Evolutionary conservation across 2,329 filamentous ascomycete genomes (phyloP), one percentile per base, ranked within the genome.

Genomic region (Sphaerulina populicola): DNA sequence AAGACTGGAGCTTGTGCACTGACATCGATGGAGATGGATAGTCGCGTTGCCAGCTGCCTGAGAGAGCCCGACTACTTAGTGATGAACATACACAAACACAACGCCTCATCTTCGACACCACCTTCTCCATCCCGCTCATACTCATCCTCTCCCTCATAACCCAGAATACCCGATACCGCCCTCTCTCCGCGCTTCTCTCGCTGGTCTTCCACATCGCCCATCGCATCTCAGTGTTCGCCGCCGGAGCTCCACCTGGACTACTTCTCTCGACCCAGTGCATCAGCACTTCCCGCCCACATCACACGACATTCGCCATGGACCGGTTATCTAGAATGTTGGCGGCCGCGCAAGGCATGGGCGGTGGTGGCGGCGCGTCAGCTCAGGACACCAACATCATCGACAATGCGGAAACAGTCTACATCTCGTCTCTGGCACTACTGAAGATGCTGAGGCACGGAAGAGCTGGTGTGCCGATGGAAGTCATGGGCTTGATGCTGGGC

Each of bases 391-490:
- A 85, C 68, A 80, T 98, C 55, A 94, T 98, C 71, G 93, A 98
- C 71, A 98, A 98, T 75, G 95, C 91, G 64, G 93, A 98, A 76
- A 98, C 93, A 31, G 93, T 98, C 62, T 95, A 98, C 75, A 98
- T 98, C 65, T 98, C 93, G 47, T 98, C 93, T 44, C 82, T 98
- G 55, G 93, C 93, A 47, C 79, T 98, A 47, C 78, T 98, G 64
- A 98, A 98, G 80, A 98, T 98, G 93, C 79, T 98, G 71, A 85
- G 93, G 69, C 93, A 98, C 72, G 93, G 93, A 59, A 86, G 93
- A 61, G 93, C 93, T 37, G 93, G 93, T 75, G 93, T 98, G 60
- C 93, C 93, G 15, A 98, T 98, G 93, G 93, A 98, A 77, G 93
- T 98, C 69, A 98, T 98, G 93, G 93, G 93, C 57, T 77, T 98